Evolutionary conservation across 1,284 basidiomycete species (phyloP).

Genomic region (Kalmanozyma brasiliensis): DNA sequence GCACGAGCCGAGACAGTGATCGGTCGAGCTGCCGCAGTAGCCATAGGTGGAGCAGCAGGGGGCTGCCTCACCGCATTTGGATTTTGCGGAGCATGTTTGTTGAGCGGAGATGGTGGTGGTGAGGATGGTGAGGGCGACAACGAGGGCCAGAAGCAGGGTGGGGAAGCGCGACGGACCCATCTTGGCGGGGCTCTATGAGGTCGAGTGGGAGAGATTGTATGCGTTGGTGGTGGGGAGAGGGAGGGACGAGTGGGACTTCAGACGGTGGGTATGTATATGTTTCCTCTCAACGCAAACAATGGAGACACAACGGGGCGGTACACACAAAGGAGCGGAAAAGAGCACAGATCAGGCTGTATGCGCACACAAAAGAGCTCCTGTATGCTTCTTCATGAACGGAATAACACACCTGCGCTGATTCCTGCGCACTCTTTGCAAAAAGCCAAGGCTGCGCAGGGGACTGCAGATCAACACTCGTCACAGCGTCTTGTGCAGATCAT

Average conservation of each 20-base stretch:
- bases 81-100: slow-evolving; percentile 25
- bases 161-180: slow-evolving; percentile 19
- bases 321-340: too few species aligned
- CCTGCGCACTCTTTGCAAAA: too few species aligned
- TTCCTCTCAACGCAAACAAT: too few species aligned
- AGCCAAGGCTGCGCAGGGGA: too few species aligned
- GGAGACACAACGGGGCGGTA: too few species aligned
- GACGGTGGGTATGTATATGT: too few species aligned
- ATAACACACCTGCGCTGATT: too few species aligned
- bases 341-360: too few species aligned
- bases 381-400: too few species aligned
- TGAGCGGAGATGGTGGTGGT: slow-evolving; percentile 12
- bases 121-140: slow-evolving; percentile 17
- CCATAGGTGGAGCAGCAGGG: slow-evolving; percentile 46
- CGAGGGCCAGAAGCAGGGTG: slow-evolving; percentile 17
- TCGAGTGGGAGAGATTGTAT: slow-evolving; percentile 4
- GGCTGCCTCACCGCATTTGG: slow-evolving; percentile 22
- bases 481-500: too few species aligned
- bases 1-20: slow-evolving; percentile 46
- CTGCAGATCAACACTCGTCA: too few species aligned
- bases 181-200: background rate
- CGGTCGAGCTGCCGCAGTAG: slow-evolving; percentile 35
- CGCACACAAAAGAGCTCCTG: too few species aligned
- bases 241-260: background rate
- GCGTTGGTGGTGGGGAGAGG: background rate